Base-by-base conservation (phyloP, 805 yeast species). In the Ogataea philodendri region DNA sequence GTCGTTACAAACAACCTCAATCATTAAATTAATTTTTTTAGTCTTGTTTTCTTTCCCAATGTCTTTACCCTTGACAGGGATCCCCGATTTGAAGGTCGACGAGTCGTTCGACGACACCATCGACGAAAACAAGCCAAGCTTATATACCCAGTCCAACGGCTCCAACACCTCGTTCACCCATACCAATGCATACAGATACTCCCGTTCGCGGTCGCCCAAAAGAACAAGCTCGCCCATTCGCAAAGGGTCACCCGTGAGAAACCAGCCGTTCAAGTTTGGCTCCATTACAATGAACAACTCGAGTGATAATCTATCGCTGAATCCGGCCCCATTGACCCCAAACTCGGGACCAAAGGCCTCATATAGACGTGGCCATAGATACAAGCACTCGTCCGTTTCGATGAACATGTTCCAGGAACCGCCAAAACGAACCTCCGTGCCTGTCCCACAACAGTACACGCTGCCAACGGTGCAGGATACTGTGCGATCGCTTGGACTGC, bases 401-500 rank as follows among this genome's bases (percentile, higher is more conserved):
- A 84, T 90, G 93, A 89, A 90, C 59, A 73, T 90, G 57, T 90
- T 93, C 57, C 96, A 86, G 59, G 97, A 90, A 54, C 96, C 97
- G 1, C 83, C 88, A 10, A 76, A 69, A 25, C 69, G 80, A 22
- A 79, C 83, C 4, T 83, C 88, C 1, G 62, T 68, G 22, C 68
- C 76, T 26, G 63, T 79, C 11, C 85, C 88, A 0, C 73, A 72
- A 22, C 72, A 72, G 49, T 72, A 81, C 46, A 85, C 88, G 11
- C 78, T 88, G 7, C 96, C 96, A 2, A 81, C 75, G 15, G 51
- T 72, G 10, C 55, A 55, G 10, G 96, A 90, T 56, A 70, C 85
- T 33, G 45, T 74, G 20, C 67, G 67, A 15, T 80, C 87, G 39
- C 66, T 87, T 39, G 71, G 73, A 1, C 51, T 63, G 22, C 66